Evolutionary conservation across 2,329 filamentous ascomycete genomes (phyloP).

Genomic region (Colletotrichum sp.): DNA sequence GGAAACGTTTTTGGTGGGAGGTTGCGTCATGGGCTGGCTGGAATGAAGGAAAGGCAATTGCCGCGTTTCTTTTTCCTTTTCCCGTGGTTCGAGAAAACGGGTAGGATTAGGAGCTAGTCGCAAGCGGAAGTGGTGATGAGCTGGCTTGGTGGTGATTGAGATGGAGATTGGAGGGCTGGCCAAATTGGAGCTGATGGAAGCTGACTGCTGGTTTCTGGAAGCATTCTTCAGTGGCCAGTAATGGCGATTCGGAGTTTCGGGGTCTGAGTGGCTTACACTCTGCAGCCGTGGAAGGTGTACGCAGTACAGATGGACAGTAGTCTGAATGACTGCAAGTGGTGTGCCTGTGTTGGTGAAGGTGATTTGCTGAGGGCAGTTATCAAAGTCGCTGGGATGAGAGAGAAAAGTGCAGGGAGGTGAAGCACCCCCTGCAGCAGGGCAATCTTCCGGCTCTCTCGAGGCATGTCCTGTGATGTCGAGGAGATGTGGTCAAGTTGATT

Average conservation of each 20-base stretch:
- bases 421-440: conserved; percentile 9
- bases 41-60: not conserved
- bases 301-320: too few species aligned
- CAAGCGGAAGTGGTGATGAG: not conserved
- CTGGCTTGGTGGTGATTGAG: not conserved
- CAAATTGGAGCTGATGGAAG: not conserved
- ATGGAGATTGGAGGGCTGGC: not conserved
- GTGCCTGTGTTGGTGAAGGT: not conserved
- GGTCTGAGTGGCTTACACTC: not conserved
- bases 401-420: not conserved
- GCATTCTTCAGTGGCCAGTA: not conserved
- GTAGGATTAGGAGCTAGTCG: not conserved
- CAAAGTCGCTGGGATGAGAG: not conserved
- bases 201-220: conserved; percentile 2
- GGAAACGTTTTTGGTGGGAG: not conserved
- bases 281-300: not conserved
- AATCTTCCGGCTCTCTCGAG: not conserved
- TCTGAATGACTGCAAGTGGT: not conserved
- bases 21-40: not conserved
- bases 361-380: not conserved
- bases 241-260: not conserved
- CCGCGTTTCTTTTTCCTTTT: not conserved
- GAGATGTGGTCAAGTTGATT: not conserved
- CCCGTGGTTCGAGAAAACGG: not conserved
- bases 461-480: not conserved